phyloP scores from a whole-genome alignment of 106 monocot species.

The Cymbidium sinense region DNA sequence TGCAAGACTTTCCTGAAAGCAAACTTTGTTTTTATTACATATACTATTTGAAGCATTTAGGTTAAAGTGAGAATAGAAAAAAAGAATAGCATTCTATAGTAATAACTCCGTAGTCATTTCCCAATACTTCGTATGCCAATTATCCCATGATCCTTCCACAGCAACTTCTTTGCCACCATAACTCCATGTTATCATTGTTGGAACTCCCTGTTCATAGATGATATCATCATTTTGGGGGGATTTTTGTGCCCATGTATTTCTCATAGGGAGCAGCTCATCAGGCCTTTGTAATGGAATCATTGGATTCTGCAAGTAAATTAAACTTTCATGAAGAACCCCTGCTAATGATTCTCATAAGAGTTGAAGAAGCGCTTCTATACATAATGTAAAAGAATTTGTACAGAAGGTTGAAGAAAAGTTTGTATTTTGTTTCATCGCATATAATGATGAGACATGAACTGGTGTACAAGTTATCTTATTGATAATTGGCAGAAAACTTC shows the following conservation, averaged over 20 bases:
- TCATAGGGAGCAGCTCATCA: conserved; percentile 10
- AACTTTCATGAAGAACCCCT: too few species aligned
- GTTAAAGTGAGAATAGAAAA: too few species aligned
- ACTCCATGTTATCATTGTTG: conserved; percentile 62
- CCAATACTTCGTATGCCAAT: conserved; percentile 47
- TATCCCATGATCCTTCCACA: conserved; percentile 74
- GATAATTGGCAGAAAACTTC: too few species aligned
- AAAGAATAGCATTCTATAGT: background rate
- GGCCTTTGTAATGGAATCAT: conserved; percentile 22
- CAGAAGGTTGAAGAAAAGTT: too few species aligned
- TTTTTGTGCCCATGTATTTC: conserved; percentile 11
- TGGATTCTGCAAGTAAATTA: conserved; percentile 19
- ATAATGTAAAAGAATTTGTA: too few species aligned
- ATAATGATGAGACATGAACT: too few species aligned
- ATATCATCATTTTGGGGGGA: conserved; percentile 14
- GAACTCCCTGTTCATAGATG: conserved; percentile 32
- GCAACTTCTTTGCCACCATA: conserved; percentile 55
- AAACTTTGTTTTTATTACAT: background rate
- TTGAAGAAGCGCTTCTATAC: too few species aligned
- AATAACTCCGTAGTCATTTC: background rate
- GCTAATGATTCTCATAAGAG: too few species aligned
- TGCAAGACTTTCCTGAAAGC: conserved; percentile 39
- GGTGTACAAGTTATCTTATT: too few species aligned
- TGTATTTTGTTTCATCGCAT: too few species aligned
- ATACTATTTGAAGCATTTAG: too few species aligned